Evolutionary conservation across 768 basidiomycete genomes (phyloP).

Genomic region (Leccinum rimulosum): DNA sequence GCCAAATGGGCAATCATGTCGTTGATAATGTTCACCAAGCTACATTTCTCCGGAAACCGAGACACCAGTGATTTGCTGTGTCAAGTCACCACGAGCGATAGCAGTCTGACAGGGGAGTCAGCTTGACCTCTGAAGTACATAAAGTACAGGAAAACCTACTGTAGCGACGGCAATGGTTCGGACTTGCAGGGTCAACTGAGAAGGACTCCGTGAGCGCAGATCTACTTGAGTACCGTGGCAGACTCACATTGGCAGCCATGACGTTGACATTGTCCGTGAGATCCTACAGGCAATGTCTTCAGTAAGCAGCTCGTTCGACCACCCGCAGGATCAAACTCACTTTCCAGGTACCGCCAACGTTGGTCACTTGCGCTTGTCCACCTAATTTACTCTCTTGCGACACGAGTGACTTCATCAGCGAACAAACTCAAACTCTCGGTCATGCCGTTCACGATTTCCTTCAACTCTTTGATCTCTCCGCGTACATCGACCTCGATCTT

Average conservation of each 20-base stretch:
- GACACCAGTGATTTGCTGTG: constrained; percentile 89
- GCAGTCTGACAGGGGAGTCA: constrained; percentile 55
- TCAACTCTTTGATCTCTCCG: constrained; percentile 88
- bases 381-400: constrained; percentile 92
- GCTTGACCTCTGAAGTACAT: neutral
- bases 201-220: constrained; percentile 5
- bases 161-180: constrained; percentile 92
- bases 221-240: neutral
- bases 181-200: constrained; percentile 86
- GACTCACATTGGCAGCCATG: constrained; percentile 86
- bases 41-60: constrained; percentile 94
- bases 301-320: neutral
- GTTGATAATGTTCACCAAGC: constrained; percentile 96
- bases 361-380: constrained; percentile 90
- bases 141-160: constrained; percentile 40
- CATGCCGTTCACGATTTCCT: constrained; percentile 95
- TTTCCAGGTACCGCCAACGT: constrained; percentile 97
- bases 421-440: constrained; percentile 83
- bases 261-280: constrained; percentile 94
- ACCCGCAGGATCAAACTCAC: constrained; percentile 20
- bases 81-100: constrained; percentile 91
- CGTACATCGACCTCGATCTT: constrained; percentile 90
- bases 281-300: constrained; percentile 42
- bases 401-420: constrained; percentile 80
- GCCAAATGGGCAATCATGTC: constrained; percentile 72